A percentile compares a stretch with the other conserved stretches of the same genome.
These are phyloP conservation scores for Leccinum subfulvum DNA, from an alignment of 1,284 basidiomycete species.

Conservation along the genomic window DNA sequence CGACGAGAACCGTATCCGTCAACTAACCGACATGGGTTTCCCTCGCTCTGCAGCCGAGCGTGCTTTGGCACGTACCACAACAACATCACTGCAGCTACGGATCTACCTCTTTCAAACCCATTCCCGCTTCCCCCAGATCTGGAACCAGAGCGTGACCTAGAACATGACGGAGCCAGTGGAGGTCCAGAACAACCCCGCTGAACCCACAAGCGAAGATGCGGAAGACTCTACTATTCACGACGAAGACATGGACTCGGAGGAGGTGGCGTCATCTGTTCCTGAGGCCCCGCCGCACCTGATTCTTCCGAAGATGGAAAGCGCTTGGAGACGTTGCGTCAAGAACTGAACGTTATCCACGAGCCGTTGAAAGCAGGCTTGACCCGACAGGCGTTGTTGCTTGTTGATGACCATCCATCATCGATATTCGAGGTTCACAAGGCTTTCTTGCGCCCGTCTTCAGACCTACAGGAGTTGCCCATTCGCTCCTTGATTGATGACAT, in stretches of 20 bases:
- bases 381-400: constrained; percentile 69
- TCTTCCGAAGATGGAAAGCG: too few species aligned
- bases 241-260: too few species aligned
- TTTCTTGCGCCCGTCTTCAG: constrained; percentile 65
- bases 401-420: constrained; percentile 84
- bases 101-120: constrained; percentile 82
- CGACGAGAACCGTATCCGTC: constrained; percentile 75
- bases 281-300: too few species aligned
- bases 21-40: constrained; percentile 97
- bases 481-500: constrained; percentile 72
- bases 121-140: constrained; percentile 66
- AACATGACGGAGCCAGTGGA: constrained; percentile 34
- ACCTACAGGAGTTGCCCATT: constrained; percentile 61
- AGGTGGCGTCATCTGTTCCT: too few species aligned
- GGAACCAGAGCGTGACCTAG: constrained; percentile 54
- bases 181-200: constrained; percentile 26
- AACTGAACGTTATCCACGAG: constrained; percentile 50
- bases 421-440: constrained; percentile 88
- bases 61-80: constrained; percentile 86
- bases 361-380: constrained; percentile 67
- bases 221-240: too few species aligned
- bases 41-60: constrained; percentile 80
- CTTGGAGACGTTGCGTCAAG: too few species aligned
- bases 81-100: constrained; percentile 88
- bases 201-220: too few species aligned